A percentile compares a stretch with the other conserved stretches of the same genome.
Evolutionary conservation across 768 basidiomycete genomes (phyloP).

Genomic region (Tephrocybe sp.): DNA sequence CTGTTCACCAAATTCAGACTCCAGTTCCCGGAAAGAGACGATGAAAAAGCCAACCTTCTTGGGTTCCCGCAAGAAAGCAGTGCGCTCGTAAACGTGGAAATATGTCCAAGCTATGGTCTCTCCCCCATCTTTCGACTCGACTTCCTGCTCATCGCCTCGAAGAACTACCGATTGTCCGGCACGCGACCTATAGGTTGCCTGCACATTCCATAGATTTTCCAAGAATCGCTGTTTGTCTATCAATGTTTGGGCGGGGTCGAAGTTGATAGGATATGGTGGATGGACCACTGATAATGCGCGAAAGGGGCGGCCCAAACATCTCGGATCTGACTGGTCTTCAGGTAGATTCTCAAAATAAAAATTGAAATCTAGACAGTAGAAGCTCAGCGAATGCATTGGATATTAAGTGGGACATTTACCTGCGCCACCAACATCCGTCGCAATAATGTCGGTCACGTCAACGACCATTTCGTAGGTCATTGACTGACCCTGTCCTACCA

Average conservation of each 20-base stretch:
- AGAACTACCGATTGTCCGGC: conserved; percentile 73
- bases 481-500: conserved; percentile 69
- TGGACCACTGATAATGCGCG: conserved; percentile 77
- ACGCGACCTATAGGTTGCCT: conserved; percentile 77
- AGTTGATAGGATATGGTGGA: conserved; percentile 64
- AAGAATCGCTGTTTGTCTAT: conserved; percentile 80
- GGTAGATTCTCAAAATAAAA: conserved; percentile 84
- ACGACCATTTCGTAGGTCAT: conserved; percentile 85
- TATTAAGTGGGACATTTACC: conserved; percentile 48
- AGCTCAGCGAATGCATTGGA: neutral
- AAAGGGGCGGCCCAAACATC: conserved; percentile 87
- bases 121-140: conserved; percentile 64
- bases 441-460: conserved; percentile 81
- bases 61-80: conserved; percentile 71
- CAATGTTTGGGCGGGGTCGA: conserved; percentile 65
- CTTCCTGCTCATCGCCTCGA: conserved; percentile 70
- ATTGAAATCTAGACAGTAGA: conserved; percentile 66
- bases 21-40: conserved; percentile 2
- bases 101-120: conserved; percentile 76
- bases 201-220: conserved; percentile 86
- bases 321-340: conserved; percentile 75
- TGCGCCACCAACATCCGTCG: conserved; percentile 81
- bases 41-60: conserved; percentile 63
- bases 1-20: conserved; percentile 37
- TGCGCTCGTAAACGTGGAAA: conserved; percentile 86